Base-by-base conservation (phyloP, 2,329 filamentous ascomycete genomes). In the Tolypocladium guangdongense region DNA sequence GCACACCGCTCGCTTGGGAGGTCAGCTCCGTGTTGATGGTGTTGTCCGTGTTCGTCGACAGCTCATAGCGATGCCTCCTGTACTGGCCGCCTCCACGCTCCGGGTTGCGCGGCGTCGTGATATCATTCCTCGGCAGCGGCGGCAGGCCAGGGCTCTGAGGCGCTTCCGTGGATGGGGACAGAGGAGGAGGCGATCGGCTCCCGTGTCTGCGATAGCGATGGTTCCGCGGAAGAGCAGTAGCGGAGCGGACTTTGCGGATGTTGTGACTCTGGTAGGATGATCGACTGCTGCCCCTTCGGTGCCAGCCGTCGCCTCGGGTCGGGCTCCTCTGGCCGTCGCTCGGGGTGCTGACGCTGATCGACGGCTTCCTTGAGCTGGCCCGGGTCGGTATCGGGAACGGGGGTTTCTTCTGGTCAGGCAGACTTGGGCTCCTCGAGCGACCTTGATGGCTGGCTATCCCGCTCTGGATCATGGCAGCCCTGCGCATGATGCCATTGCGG, bases 361-460 rank as follows among this genome's bases (percentile, higher is more conserved):
- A 80, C 24, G 85, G 78, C 62, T 86, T 84, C 55, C 90, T 83
- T 7, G 91, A 99, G 69, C 92, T 97, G 33, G 89, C 88, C 54
- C 93, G 79, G 3, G 85, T 86, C 0, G 93, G 93, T 7, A 99
- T 95, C 0, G 93, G 91, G 73, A 95, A 96, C 0, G 93, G 93
- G 32, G 93, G 91, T 51, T 82, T 76, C 33, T 68, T 72, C 52
- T 73, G 56, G 56, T 83, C 89, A 50, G 74, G 77, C 52, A 82
- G 69, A 65, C 78, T 89, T 49, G 86, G 84, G 63, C 83, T 90
- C 56, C 81, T 74, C 11, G 84, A 76, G 37, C 82, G 79, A 48
- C 76, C 73, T 55, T 78, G 78, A 59, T 92, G 88, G 12, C 82
- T 83, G 30, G 80, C 81, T 51, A 89, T 85, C 20, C 88, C 87